Evolutionary conservation across 306 rosid species (phyloP).

Genomic region (Sicyos edulis): DNA sequence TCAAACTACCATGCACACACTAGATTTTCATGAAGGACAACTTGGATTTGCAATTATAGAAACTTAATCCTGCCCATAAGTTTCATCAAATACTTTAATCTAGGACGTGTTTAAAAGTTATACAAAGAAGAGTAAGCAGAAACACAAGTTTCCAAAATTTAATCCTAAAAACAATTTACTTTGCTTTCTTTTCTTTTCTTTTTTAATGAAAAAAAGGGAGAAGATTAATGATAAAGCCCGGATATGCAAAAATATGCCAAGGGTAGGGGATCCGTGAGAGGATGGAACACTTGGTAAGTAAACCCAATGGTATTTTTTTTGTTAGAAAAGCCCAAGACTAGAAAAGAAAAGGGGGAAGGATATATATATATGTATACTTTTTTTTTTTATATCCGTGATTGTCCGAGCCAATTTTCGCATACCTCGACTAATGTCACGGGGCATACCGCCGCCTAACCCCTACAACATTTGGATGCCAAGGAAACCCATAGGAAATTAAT

Average conservation of each 20-base stretch:
- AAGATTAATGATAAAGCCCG: background rate
- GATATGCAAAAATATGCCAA: background rate
- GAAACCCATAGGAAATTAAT: no score
- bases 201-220: background rate
- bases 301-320: background rate
- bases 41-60: background rate
- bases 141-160: background rate
- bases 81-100: background rate
- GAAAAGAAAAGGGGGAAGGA: background rate
- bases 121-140: slow-evolving; percentile 2
- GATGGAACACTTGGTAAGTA: background rate
- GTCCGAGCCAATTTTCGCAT: no score
- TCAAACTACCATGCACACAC: slow-evolving; percentile 1
- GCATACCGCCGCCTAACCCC: no score
- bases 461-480: no score
- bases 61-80: background rate
- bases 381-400: no score
- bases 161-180: background rate
- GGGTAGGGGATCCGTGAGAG: background rate
- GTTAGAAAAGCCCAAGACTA: background rate
- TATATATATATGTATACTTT: no score
- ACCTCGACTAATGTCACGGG: no score
- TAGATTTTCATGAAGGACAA: slow-evolving; percentile 1
- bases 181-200: no score
- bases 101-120: background rate